Evolutionary conservation across 2,329 filamentous ascomycete species (phyloP).

Genomic region (Apiospora arundinis): DNA sequence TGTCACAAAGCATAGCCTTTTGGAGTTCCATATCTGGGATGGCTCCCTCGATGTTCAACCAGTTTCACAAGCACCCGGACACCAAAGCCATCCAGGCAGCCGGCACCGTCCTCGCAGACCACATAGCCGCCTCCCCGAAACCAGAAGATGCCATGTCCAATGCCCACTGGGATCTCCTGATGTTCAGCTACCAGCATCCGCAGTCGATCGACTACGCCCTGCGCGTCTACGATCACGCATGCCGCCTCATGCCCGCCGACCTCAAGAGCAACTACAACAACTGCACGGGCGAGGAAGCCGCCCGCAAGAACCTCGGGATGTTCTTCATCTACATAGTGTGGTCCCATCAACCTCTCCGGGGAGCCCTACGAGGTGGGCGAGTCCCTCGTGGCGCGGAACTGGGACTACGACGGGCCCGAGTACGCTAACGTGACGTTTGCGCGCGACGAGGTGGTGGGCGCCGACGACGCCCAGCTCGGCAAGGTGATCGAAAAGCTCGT

Average conservation of each 20-base stretch:
- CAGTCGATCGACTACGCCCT: constrained; percentile 17
- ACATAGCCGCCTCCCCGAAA: background rate
- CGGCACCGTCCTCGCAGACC: background rate
- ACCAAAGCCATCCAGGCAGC: constrained; percentile 12
- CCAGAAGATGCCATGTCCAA: background rate
- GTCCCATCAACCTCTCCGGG: background rate
- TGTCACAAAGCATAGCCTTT: too few species aligned
- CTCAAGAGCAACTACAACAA: background rate
- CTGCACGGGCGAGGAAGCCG: background rate
- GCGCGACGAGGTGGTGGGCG: constrained; percentile 17
- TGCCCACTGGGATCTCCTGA: background rate
- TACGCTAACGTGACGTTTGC: constrained; percentile 20
- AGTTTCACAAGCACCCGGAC: constrained; percentile 7
- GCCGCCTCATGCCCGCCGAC: constrained; percentile 1
- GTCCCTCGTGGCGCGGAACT: constrained; percentile 21
- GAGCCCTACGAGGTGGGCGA: constrained; percentile 17
- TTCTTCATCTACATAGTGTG: background rate
- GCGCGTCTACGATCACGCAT: constrained; percentile 15
- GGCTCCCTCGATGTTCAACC: constrained; percentile 21
- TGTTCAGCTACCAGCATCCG: constrained; percentile 14
- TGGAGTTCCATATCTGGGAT: too few species aligned
- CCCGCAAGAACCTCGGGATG: background rate
- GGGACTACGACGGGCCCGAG: constrained; percentile 21
- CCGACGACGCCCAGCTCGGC: background rate
- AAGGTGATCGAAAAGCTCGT: background rate